These are phyloP conservation scores for Saturnispora ahearnii DNA, from an alignment of 805 yeast species.

Conservation along the genomic window DNA sequence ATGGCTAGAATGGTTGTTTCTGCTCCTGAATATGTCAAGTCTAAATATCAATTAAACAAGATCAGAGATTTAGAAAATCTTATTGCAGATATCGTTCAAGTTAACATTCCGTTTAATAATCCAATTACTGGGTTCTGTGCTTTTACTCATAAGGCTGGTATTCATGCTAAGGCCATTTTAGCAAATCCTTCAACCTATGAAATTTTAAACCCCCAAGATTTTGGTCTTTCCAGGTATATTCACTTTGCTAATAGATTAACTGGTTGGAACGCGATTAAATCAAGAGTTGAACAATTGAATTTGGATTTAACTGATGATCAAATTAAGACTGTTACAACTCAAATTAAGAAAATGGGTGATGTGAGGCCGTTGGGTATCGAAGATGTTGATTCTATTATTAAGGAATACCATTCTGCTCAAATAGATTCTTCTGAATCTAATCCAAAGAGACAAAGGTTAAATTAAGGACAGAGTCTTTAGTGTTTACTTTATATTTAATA, in stretches of 20 bases:
- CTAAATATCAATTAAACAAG: slow-evolving; percentile 47
- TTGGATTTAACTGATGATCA: slow-evolving; percentile 48
- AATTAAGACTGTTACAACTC: slow-evolving; percentile 45
- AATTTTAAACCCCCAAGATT: slow-evolving; percentile 48
- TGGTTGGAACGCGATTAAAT: slow-evolving; percentile 56
- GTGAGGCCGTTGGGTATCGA: slow-evolving; percentile 51
- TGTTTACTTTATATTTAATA: not conserved
- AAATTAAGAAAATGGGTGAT: slow-evolving; percentile 50
- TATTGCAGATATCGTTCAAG: slow-evolving; percentile 52
- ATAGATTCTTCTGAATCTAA: slow-evolving; percentile 1
- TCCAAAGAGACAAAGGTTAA: slow-evolving; percentile 18
- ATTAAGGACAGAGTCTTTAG: slow-evolving; percentile 1
- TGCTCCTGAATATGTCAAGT: slow-evolving; percentile 48
- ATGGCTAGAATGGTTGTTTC: slow-evolving; percentile 60
- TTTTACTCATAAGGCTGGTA: slow-evolving; percentile 56
- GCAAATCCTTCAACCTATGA: slow-evolving; percentile 59
- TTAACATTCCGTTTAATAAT: slow-evolving; percentile 52
- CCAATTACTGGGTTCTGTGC: slow-evolving; percentile 61
- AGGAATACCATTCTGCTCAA: slow-evolving; percentile 37
- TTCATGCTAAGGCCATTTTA: slow-evolving; percentile 52
- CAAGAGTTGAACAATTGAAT: slow-evolving; percentile 52
- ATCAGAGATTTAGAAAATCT: slow-evolving; percentile 50
- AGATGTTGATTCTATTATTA: slow-evolving; percentile 52
- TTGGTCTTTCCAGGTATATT: slow-evolving; percentile 52
- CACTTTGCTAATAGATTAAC: slow-evolving; percentile 54